Evolutionary conservation across 2,329 filamentous ascomycete species (phyloP).

Genomic region (Microdochium paspali): DNA sequence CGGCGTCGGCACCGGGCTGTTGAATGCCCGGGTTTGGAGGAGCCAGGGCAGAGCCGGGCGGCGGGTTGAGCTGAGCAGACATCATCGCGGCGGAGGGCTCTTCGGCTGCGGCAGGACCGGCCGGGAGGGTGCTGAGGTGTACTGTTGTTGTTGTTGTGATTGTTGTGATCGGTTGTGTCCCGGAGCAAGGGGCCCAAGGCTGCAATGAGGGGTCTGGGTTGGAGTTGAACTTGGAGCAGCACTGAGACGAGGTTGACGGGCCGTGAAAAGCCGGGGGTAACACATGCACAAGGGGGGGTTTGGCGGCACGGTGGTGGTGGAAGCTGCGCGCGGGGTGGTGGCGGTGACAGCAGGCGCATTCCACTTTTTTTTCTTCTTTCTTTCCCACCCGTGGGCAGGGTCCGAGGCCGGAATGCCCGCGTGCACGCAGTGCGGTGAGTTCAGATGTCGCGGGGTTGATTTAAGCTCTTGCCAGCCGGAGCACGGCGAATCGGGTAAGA

Average conservation of each 20-base stretch:
- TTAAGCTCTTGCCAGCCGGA: too few relatives aligned
- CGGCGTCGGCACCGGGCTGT: conserved; percentile 4
- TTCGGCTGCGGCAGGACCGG: neutral
- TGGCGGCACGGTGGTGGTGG: neutral
- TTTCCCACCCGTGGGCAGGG: too few relatives aligned
- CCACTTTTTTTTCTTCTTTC: neutral
- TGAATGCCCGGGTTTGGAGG: conserved; percentile 3
- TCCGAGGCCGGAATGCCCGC: too few relatives aligned
- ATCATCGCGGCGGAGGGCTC: conserved; percentile 17
- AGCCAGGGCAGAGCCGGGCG: conserved; percentile 7
- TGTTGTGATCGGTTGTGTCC: too few relatives aligned
- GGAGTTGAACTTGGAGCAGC: too few relatives aligned
- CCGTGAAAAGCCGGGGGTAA: neutral
- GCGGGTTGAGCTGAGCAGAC: conserved; percentile 18
- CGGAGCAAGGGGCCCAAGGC: too few relatives aligned
- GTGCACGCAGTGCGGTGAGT: too few relatives aligned
- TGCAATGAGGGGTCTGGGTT: too few relatives aligned
- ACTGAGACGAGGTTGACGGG: too few relatives aligned
- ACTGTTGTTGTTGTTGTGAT: neutral
- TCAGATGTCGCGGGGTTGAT: too few relatives aligned
- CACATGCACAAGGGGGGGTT: neutral
- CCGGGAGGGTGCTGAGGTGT: neutral
- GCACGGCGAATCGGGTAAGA: too few relatives aligned
- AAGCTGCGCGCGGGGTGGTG: neutral
- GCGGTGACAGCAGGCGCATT: neutral